Percentiles rank a stretch among this genome's conserved stretches.
These are phyloP conservation scores for Kwoniella mangroviensis DNA, from an alignment of 768 basidiomycete species.

Conservation along the genomic window DNA sequence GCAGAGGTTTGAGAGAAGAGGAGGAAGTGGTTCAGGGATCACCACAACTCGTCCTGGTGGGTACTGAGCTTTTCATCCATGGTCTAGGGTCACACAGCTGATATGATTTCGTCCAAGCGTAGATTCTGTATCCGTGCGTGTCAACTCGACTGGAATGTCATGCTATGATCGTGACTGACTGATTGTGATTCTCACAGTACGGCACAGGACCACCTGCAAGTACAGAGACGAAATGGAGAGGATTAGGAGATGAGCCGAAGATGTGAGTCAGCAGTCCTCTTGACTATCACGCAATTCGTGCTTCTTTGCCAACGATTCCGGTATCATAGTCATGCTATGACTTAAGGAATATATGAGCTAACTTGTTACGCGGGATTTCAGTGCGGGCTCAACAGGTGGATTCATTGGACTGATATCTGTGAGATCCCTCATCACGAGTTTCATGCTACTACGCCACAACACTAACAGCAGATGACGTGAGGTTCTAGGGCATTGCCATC, in stretches of 20 bases:
- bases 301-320: too few species aligned
- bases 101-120: neutral
- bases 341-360: too few species aligned
- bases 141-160: too few species aligned
- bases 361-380: neutral
- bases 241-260: conserved; percentile 17
- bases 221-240: conserved; percentile 22
- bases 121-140: conserved; percentile 21
- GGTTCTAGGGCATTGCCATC: conserved; percentile 16
- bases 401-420: conserved; percentile 31
- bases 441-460: neutral
- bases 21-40: conserved; percentile 26
- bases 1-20: conserved; percentile 1
- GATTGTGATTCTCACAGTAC: too few species aligned
- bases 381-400: conserved; percentile 30
- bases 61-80: too few species aligned
- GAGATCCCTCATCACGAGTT: neutral
- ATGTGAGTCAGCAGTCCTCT: conserved; percentile 21
- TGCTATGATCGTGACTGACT: too few species aligned
- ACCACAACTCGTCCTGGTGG: conserved; percentile 21
- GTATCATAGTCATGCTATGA: too few species aligned
- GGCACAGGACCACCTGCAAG: conserved; percentile 22
- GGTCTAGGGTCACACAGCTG: neutral
- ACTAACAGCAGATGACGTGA: neutral
- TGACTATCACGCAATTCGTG: too few species aligned